Base-by-base conservation (phyloP, 768 basidiomycete species). In the Leucocoprinus birnbaumii region DNA sequence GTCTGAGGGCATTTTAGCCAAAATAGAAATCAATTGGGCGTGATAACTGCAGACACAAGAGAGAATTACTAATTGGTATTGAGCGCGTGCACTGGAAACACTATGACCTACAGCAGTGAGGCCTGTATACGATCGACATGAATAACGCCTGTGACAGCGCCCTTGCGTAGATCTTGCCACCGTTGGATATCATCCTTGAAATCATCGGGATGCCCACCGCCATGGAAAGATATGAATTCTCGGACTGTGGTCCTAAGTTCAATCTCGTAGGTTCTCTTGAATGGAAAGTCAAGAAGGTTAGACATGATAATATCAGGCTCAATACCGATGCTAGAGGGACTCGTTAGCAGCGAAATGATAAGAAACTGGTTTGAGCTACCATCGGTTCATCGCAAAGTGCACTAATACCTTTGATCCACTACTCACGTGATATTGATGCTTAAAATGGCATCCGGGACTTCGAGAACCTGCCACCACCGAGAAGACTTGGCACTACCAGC, bases 1-100 rank as follows among this genome's bases (percentile, higher is more conserved):
- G 68, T 96, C 85, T 6, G 79, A 70, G 2, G 96, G 95, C 6
- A 98, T 73, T 66, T 98, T 98, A 11, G 86, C 84, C 58, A 91
- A 69, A 27, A 94, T 80, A 58, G 88, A 94, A 0, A 85, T 75
- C 35, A 98, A 82, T 65, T 96, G 95, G 3, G 93, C 90, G 61
- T 97, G 90, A 66, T 98, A 98, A 43, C 96, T 98, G 63, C 34
- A 44, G 59, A 34, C 40, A 14, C 51, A 50, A 14, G 31, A 31
- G n/a, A 27, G 44, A 45, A 2, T 34, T 25, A 11, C 50, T 4
- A 27, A 35, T 47, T 45, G 42, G 42, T 31, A 14, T 55, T 44
- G 40, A 47, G 22, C 25, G 31, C 24, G n/a, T 10, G 26, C 21
- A 49, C 21, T 51, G 38, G 53, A 40, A 48, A 37, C n/a, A 37